These are phyloP conservation scores for Sordariomycetes sp. DNA, from an alignment of 2,329 filamentous ascomycete species.

Conservation along the genomic window DNA sequence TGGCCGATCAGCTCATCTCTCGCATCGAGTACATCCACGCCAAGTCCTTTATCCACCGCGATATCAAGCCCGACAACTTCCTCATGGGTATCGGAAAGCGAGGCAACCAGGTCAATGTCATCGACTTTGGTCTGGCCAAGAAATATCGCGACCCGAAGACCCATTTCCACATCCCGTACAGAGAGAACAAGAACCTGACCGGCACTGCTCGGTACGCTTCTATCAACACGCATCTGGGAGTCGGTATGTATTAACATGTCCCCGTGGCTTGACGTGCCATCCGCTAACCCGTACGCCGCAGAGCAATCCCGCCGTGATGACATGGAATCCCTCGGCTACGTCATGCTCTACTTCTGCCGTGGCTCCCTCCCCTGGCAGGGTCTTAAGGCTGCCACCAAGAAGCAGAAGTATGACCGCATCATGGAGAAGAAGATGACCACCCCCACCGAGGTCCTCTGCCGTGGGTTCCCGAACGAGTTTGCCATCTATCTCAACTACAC, in stretches of 20 bases:
- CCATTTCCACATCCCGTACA: slow-evolving; percentile 98
- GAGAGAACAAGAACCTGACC: slow-evolving; percentile 99
- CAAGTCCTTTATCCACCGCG: slow-evolving; percentile 98
- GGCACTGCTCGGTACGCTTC: slow-evolving; percentile 97
- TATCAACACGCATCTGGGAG: slow-evolving; percentile 97
- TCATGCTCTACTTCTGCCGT: slow-evolving; percentile 99
- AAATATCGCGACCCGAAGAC: slow-evolving; percentile 99
- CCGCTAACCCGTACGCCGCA: slow-evolving; percentile 3
- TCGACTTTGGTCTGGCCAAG: slow-evolving; percentile 98
- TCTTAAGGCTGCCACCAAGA: slow-evolving; percentile 96
- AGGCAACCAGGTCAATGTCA: slow-evolving; percentile 98
- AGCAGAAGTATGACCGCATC: slow-evolving; percentile 99
- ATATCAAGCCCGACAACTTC: slow-evolving; percentile 99
- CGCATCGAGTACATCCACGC: slow-evolving; percentile 99
- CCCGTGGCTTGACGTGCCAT: not conserved
- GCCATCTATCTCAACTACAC: slow-evolving; percentile 99
- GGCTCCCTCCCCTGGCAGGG: slow-evolving; percentile 98
- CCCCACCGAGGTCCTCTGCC: slow-evolving; percentile 94
- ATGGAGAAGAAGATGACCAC: slow-evolving; percentile 99
- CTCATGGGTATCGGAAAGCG: slow-evolving; percentile 98
- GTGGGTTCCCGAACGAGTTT: slow-evolving; percentile 98
- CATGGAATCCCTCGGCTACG: slow-evolving; percentile 97
- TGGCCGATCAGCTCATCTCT: slow-evolving; percentile 96
- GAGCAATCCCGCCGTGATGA: slow-evolving; percentile 99
- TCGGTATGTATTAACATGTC: slow-evolving; percentile 45